Conservation (phyloP, 768 basidiomycete genomes). For the Pisolithus sp. region DNA sequence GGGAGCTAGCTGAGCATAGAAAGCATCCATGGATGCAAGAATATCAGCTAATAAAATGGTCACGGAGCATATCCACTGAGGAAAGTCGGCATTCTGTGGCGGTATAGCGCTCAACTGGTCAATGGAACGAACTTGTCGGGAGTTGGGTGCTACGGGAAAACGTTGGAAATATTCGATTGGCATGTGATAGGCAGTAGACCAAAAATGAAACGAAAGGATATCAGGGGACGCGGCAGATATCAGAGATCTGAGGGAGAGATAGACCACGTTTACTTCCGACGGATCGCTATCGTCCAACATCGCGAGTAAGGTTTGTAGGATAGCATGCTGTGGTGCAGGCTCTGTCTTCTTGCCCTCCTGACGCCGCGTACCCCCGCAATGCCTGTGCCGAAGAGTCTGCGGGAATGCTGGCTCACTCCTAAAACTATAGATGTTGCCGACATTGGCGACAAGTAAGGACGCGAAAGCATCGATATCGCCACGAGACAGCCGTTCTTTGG, state of each 20-base stretch:
- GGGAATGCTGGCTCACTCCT: slow-evolving; percentile 41
- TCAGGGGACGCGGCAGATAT: slow-evolving; percentile 36
- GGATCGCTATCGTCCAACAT: slow-evolving; percentile 52
- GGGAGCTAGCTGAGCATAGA: slow-evolving; percentile 62
- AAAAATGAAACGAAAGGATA: slow-evolving; percentile 20
- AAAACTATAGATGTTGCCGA: slow-evolving; percentile 59
- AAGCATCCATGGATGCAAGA: slow-evolving; percentile 46
- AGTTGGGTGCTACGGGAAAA: slow-evolving; percentile 35
- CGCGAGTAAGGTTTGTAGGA: slow-evolving; percentile 46
- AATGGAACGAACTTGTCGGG: slow-evolving; percentile 31
- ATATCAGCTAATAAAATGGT: slow-evolving; percentile 52
- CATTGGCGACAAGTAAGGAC: slow-evolving; percentile 49
- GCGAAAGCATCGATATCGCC: slow-evolving; percentile 73
- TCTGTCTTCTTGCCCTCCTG: slow-evolving; percentile 16
- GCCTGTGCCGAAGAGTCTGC: slow-evolving; percentile 39
- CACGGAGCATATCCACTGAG: slow-evolving; percentile 56
- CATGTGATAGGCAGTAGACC: slow-evolving; percentile 35
- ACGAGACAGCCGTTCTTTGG: slow-evolving; percentile 44
- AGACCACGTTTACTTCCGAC: slow-evolving; percentile 49
- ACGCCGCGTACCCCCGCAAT: slow-evolving; percentile 8
- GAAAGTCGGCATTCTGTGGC: slow-evolving; percentile 44
- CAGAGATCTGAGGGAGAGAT: slow-evolving; percentile 57
- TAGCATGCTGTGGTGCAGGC: slow-evolving; percentile 39
- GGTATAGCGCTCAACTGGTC: slow-evolving; percentile 27
- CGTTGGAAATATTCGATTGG: slow-evolving; percentile 45